A percentile compares a stretch with the other conserved stretches of the same genome.
Evolutionary conservation across 2,329 filamentous ascomycete species (phyloP).

Genomic region (Plenodomus tracheiphilus): DNA sequence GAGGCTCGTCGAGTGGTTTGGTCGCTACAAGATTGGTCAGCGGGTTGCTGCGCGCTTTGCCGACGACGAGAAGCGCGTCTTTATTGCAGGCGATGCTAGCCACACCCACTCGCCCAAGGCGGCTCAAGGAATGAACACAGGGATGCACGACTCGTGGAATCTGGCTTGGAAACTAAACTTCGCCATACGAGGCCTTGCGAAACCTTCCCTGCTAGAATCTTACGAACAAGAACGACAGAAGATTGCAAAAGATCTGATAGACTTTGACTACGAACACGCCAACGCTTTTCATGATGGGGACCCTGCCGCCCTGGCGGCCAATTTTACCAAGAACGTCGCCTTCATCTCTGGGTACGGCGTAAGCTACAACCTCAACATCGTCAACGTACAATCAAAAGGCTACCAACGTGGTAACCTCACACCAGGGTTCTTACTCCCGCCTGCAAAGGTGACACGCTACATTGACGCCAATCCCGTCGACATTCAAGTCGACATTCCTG

Average conservation of each 20-base stretch:
- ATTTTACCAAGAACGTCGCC: constrained; percentile 70
- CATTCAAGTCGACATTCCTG: constrained; percentile 75
- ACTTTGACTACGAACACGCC: constrained; percentile 54
- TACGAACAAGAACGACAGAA: constrained; percentile 50
- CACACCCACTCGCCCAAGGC: constrained; percentile 49
- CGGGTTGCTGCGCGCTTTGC: constrained; percentile 52
- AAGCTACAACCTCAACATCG: constrained; percentile 65
- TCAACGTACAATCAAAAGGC: constrained; percentile 61
- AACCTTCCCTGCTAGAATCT: constrained; percentile 42
- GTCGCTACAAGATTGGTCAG: constrained; percentile 56
- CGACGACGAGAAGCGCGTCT: constrained; percentile 47
- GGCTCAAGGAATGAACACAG: constrained; percentile 52
- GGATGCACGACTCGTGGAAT: constrained; percentile 51
- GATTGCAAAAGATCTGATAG: constrained; percentile 50
- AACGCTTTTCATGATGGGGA: constrained; percentile 63
- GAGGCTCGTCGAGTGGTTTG: constrained; percentile 55
- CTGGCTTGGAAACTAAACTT: constrained; percentile 52
- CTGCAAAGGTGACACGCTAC: constrained; percentile 72
- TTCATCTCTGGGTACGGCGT: constrained; percentile 76
- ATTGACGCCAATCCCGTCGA: constrained; percentile 79
- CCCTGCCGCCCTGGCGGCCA: constrained; percentile 64
- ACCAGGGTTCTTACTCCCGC: constrained; percentile 58
- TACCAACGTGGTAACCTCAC: constrained; percentile 52
- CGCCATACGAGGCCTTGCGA: constrained; percentile 43
- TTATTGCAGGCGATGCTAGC: constrained; percentile 55